Evolutionary conservation across 129 eudicot species (phyloP).

Genomic region (Kitagawia praeruptora): DNA sequence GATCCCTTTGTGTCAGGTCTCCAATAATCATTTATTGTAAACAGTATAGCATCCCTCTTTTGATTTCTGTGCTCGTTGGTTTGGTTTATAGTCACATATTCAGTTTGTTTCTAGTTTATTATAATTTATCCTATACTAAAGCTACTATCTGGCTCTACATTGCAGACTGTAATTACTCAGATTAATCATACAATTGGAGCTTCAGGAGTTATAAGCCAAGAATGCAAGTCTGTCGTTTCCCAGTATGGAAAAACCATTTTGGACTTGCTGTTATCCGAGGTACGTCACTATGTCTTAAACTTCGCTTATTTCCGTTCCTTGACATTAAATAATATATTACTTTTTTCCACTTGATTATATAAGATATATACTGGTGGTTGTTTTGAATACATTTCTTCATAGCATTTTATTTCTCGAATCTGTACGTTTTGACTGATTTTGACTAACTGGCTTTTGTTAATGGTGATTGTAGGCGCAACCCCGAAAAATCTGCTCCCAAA

Average conservation of each 20-base stretch:
- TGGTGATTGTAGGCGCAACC: conserved; percentile 56
- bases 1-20: too few relatives aligned
- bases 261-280: conserved; percentile 74
- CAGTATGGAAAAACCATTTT: conserved; percentile 70
- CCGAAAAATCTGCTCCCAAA: conserved; percentile 60
- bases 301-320: conserved; percentile 1
- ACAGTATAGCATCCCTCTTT: too few relatives aligned
- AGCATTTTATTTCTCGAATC: not conserved
- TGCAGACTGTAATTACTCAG: too few relatives aligned
- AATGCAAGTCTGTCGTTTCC: too few relatives aligned
- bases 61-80: too few relatives aligned
- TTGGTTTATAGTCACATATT: too few relatives aligned
- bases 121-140: too few relatives aligned
- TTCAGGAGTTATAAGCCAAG: too few relatives aligned
- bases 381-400: not conserved
- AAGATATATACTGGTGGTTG: not conserved
- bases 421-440: conserved; percentile 9
- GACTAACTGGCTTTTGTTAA: conserved; percentile 5
- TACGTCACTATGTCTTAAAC: conserved; percentile 8
- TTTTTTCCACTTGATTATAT: not conserved
- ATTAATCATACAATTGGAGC: too few relatives aligned
- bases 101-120: too few relatives aligned
- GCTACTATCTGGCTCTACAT: too few relatives aligned
- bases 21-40: too few relatives aligned
- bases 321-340: not conserved